Evolutionary conservation across 106 monocot genomes (phyloP), one percentile per base, ranked within the genome.

Genomic region (Narthecium ossifragum): DNA sequence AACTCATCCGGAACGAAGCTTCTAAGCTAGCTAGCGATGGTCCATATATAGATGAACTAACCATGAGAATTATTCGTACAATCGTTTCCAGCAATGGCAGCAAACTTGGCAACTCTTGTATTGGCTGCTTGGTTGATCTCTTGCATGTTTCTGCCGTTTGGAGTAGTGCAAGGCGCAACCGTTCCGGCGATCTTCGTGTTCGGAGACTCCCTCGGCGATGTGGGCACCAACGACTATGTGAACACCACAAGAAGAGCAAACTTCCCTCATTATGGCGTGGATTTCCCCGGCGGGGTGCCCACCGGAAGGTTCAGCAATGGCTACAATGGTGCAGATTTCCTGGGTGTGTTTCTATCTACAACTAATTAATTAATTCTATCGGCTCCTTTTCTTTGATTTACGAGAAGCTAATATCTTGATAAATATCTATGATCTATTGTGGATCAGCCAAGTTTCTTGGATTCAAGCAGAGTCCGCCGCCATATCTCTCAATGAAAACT

Each of bases 401-500:
- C n/a, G n/a, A n/a, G n/a, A n/a, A n/a, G n/a, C n/a, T n/a, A n/a
- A n/a, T n/a, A n/a, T n/a, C n/a, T n/a, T n/a, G n/a, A n/a, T n/a
- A n/a, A n/a, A n/a, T n/a, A n/a, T n/a, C n/a, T n/a, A n/a, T n/a
- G n/a, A n/a, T n/a, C n/a, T n/a, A n/a, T n/a, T n/a, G n/a, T n/a
- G n/a, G n/a, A n/a, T n/a, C 78, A 83, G 83, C 74, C 24, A 70
- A 32, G 6, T 62, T 62, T 36, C 62, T 83, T 58, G 83, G 78
- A 11, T 75, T 73, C 34, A 70, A 39, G 70, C 70, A 74, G 69
- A 83, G 83, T 53, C 83, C 83, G 47, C 74, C 72, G 21, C 74
- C 83, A 18, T 83, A 71, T 51, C 78, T 78, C 9, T 74, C 70
- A 10, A 61, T 83, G 41, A 20, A 66, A 60, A 67, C 38, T 21